Conservation (phyloP, 1,284 basidiomycete species). For the Ceratobasidium papillatum region DNA sequence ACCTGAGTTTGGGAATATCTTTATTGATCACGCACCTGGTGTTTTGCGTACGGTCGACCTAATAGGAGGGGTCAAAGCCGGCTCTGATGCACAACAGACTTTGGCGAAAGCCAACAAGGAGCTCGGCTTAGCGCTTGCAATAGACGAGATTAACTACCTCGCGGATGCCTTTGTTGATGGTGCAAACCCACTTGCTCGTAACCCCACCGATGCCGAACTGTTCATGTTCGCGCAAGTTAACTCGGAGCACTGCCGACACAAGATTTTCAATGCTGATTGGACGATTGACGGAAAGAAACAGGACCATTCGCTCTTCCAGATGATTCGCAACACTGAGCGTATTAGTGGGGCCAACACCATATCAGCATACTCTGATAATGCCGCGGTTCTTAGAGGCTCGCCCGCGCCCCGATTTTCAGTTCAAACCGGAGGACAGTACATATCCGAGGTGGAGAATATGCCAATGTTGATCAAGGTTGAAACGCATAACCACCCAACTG, state of each 20-base stretch:
- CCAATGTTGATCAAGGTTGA: constrained; percentile 97
- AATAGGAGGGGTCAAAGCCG: constrained; percentile 57
- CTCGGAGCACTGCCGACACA: constrained; percentile 99
- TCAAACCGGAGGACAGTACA: constrained; percentile 63
- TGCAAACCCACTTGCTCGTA: constrained; percentile 68
- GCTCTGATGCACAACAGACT: constrained; percentile 59
- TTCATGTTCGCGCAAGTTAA: constrained; percentile 99
- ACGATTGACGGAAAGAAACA: constrained; percentile 78
- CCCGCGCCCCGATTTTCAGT: constrained; percentile 82
- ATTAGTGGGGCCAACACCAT: constrained; percentile 80
- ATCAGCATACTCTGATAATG: constrained; percentile 98
- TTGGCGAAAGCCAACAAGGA: constrained; percentile 83
- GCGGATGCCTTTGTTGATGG: constrained; percentile 87
- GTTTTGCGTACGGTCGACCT: constrained; percentile 75
- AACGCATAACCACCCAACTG: constrained; percentile 99
- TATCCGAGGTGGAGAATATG: constrained; percentile 72
- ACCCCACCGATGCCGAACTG: constrained; percentile 96
- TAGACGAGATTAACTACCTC: constrained; percentile 93
- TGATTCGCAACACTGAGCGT: constrained; percentile 98
- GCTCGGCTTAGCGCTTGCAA: constrained; percentile 89
- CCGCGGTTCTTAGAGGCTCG: constrained; percentile 90
- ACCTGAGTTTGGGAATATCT: constrained; percentile 72
- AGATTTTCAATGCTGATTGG: constrained; percentile 99
- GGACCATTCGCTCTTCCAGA: constrained; percentile 88
- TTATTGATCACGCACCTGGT: constrained; percentile 73